phyloP scores from a whole-genome alignment of 352 stramenopile species.

The Globisporangium acanthophoron region DNA sequence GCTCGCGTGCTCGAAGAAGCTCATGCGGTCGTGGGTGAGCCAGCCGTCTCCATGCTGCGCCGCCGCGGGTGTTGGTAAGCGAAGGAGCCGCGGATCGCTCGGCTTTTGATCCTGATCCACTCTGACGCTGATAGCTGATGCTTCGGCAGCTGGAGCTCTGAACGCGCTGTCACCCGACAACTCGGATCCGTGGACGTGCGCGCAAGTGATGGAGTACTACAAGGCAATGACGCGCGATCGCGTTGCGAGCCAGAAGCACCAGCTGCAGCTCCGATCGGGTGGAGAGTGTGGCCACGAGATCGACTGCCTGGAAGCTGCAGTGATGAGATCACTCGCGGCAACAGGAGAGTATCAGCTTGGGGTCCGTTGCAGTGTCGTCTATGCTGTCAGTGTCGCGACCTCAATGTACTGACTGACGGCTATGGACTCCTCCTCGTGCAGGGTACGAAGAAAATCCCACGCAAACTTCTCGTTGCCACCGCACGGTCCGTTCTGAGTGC shows the following conservation, averaged over 20 bases:
- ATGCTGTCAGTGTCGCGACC: too few species aligned
- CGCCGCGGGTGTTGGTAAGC: conserved; percentile 28
- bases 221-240: conserved; percentile 19
- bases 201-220: conserved; percentile 21
- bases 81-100: too few species aligned
- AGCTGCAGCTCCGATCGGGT: conserved; percentile 2
- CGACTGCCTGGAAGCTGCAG: background rate
- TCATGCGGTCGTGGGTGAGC: conserved; percentile 46
- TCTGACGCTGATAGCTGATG: too few species aligned
- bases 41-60: conserved; percentile 66
- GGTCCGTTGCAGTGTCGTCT: too few species aligned
- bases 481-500: too few species aligned
- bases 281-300: background rate
- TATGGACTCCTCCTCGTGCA: too few species aligned
- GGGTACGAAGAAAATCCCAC: too few species aligned
- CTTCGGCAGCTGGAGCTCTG: conserved; percentile 27
- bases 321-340: background rate
- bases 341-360: too few species aligned
- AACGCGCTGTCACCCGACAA: conserved; percentile 30
- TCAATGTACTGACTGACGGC: too few species aligned
- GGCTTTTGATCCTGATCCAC: too few species aligned
- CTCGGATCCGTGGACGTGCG: conserved; percentile 12
- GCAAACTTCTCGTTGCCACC: too few species aligned
- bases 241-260: conserved; percentile 10
- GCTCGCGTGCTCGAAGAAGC: conserved; percentile 3